These are phyloP conservation scores for Ogataea hybrid DNA, from an alignment of 1,139 yeast genomes.

Conservation along the genomic window DNA sequence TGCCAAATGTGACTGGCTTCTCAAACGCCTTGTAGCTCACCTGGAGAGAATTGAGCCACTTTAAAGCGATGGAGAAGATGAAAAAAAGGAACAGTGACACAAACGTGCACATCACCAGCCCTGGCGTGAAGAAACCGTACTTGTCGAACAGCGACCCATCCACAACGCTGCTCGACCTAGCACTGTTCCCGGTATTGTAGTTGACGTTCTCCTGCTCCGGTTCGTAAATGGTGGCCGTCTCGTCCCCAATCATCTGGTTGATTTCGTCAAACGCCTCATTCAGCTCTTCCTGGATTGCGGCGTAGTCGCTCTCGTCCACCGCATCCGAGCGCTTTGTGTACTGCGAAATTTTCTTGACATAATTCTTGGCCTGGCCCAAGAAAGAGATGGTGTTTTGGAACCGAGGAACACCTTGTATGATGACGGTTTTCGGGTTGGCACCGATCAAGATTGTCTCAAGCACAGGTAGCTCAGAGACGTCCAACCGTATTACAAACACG, in stretches of 20 bases:
- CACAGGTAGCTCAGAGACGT: constrained; percentile 3
- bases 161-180: constrained; percentile 10
- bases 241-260: constrained; percentile 27
- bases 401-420: constrained; percentile 33
- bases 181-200: constrained; percentile 1
- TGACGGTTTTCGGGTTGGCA: constrained; percentile 11
- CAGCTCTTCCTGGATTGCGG: constrained; percentile 27
- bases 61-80: constrained; percentile 52
- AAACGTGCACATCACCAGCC: constrained; percentile 65
- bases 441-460: constrained; percentile 13
- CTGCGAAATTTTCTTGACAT: constrained; percentile 10
- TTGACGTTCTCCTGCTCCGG: background rate
- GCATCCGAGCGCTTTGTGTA: constrained; percentile 12
- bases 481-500: background rate
- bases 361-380: constrained; percentile 14
- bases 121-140: constrained; percentile 55
- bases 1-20: constrained; percentile 59
- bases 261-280: constrained; percentile 31
- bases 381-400: constrained; percentile 19
- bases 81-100: constrained; percentile 53
- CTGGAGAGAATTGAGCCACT: constrained; percentile 61
- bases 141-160: constrained; percentile 42
- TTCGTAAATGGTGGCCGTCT: constrained; percentile 19
- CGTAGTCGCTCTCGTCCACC: constrained; percentile 26
- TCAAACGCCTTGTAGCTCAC: constrained; percentile 73